Base-by-base conservation (phyloP, 768 basidiomycete genomes). In the Trichaptum fuscoviolaceum region DNA sequence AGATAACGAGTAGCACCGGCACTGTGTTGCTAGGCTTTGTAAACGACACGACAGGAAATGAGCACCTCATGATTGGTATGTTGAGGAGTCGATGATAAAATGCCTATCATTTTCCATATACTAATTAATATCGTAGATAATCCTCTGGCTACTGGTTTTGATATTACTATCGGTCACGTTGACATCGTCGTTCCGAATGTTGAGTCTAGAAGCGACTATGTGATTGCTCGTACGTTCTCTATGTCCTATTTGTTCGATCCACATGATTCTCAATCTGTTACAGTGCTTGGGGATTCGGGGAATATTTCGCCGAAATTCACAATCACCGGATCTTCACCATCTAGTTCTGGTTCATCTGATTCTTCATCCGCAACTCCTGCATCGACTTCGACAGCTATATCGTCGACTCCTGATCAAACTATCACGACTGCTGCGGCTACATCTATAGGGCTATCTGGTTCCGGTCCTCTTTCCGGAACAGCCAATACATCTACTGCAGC, bases 1-100 rank as follows among this genome's bases (percentile, higher is more conserved):
- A 85, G 65, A 82, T 86, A 68, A 85, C 85, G 24, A 86, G 85
- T 71, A 70, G 72, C 57, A 35, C 66, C 2, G 85, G 85, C 35
- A 27, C 62, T 65, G 77, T 86, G 64, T 74, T 77, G 62, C 77
- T 86, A 36, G 78, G 83, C 62, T 74, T 76, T 35, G 75, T 72
- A 5, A 67, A 64, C 20, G 60, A 71, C 7, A 78, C 79, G 4
- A 66, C 64, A 20, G 62, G 64, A n/a, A 58, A 69, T 68, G 59
- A 61, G 23, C 59, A 61, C 24, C 59, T 61, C 59, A 61, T 61
- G 59, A 25, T 61, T 18, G 59, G 59, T 61, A 34, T 34, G 59
- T 25, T 15, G 4, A 30, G 30, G 8, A 30, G 30, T 2, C 30
- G 30, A 18, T 61, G 12, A 52, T 52, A 52, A 12, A 20, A 15